A percentile compares a stretch with the other conserved stretches of the same genome.
Evolutionary conservation across 768 basidiomycete species (phyloP).

Genomic region (Tephrocybe rancida): DNA sequence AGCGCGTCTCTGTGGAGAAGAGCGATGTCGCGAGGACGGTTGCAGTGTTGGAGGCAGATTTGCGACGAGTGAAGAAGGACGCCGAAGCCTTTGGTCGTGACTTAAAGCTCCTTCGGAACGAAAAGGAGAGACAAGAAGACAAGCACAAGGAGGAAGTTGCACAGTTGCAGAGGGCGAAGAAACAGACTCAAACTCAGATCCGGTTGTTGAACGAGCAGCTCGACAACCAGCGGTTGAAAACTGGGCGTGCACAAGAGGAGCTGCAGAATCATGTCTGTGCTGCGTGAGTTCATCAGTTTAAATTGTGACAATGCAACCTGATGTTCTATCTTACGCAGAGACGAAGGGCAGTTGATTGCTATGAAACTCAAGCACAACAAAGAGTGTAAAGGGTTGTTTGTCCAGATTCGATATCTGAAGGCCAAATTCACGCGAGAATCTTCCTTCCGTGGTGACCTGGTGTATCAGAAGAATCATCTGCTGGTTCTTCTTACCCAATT

Average conservation of each 20-base stretch:
- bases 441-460: constrained; percentile 71
- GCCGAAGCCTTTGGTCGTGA: constrained; percentile 82
- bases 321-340: constrained; percentile 37
- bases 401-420: constrained; percentile 91
- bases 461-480: constrained; percentile 89
- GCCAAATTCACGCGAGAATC: constrained; percentile 89
- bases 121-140: constrained; percentile 66
- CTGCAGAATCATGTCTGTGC: constrained; percentile 60
- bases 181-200: constrained; percentile 69
- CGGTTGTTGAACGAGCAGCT: constrained; percentile 68
- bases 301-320: background rate
- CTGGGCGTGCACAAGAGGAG: constrained; percentile 46
- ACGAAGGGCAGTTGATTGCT: constrained; percentile 52
- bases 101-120: constrained; percentile 62
- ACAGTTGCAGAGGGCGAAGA: constrained; percentile 63
- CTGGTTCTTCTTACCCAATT: constrained; percentile 69
- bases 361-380: constrained; percentile 73
- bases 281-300: constrained; percentile 43
- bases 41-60: constrained; percentile 69
- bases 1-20: constrained; percentile 62
- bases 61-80: constrained; percentile 72
- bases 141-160: constrained; percentile 56
- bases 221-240: constrained; percentile 54
- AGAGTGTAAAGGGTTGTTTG: constrained; percentile 89
- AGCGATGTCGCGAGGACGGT: constrained; percentile 68